phyloP scores from a whole-genome alignment of 23 red algal genomes.

The Gracilaria caudata region DNA sequence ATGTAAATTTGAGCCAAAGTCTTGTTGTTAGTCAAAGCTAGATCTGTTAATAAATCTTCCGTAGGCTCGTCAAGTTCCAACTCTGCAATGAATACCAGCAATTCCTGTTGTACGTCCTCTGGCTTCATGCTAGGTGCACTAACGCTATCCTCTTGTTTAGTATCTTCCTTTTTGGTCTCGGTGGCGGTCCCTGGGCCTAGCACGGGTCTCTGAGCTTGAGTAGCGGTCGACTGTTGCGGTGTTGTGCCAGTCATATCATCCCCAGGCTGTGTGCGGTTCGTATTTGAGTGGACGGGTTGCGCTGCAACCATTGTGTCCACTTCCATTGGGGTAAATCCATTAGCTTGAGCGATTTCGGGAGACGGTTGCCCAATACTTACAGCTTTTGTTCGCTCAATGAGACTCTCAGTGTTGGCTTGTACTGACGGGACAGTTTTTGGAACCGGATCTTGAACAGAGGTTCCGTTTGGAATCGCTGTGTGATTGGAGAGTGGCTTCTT shows the following conservation, averaged over 20 bases:
- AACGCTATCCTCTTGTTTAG: conserved; percentile 10
- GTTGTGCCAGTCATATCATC: background rate
- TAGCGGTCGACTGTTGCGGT: background rate
- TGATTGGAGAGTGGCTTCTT: background rate
- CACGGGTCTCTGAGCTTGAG: background rate
- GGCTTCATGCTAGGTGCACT: background rate
- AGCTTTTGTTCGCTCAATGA: background rate
- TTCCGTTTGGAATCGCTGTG: background rate
- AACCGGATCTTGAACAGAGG: background rate
- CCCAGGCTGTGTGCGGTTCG: background rate
- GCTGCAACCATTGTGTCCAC: background rate
- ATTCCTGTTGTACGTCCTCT: conserved; percentile 23
- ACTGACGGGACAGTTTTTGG: background rate
- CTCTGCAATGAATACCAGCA: conserved; percentile 40
- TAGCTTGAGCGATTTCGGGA: background rate
- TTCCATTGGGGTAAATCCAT: conserved; percentile 20
- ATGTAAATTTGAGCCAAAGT: conserved; percentile 24
- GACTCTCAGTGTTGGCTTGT: background rate
- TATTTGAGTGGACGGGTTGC: background rate
- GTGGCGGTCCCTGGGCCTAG: background rate
- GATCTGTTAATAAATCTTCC: conserved; percentile 54
- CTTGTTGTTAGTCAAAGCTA: conserved; percentile 49
- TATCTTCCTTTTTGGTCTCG: background rate
- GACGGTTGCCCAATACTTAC: background rate
- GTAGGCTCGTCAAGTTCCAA: conserved; percentile 41